Evolutionary conservation across 2,329 filamentous ascomycete genomes (phyloP).

Genomic region (Neofusicoccum kwambonambiense): DNA sequence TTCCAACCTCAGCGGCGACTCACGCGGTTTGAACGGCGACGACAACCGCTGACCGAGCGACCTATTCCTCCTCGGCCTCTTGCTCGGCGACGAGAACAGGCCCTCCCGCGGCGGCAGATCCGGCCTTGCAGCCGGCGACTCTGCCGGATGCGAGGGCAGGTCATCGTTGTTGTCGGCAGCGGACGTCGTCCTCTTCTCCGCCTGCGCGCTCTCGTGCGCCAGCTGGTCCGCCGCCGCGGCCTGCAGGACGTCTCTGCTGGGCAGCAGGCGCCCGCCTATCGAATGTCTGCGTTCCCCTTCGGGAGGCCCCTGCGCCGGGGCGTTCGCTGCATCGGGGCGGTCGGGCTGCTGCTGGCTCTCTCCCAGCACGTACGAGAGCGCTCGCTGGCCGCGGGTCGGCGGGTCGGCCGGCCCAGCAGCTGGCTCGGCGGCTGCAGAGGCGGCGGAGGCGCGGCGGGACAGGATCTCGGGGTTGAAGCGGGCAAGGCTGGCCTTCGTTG

Average conservation of each 20-base stretch:
- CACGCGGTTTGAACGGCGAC: slow-evolving; percentile 14
- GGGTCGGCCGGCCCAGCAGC: slow-evolving; percentile 20
- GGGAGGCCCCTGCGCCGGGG: background rate
- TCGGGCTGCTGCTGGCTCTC: slow-evolving; percentile 17
- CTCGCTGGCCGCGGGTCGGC: slow-evolving; percentile 25
- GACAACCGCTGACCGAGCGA: slow-evolving; percentile 9
- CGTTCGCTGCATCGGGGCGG: slow-evolving; percentile 19
- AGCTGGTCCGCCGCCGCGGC: background rate
- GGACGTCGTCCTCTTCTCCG: background rate
- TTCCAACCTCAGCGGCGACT: background rate
- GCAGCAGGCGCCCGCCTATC: background rate
- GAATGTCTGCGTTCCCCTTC: slow-evolving; percentile 8
- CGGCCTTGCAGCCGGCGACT: background rate
- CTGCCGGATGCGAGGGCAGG: background rate
- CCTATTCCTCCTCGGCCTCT: background rate
- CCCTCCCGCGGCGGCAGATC: slow-evolving; percentile 5
- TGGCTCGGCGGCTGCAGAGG: slow-evolving; percentile 17
- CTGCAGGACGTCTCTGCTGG: slow-evolving; percentile 3
- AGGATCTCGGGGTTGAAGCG: slow-evolving; percentile 35
- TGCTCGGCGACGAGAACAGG: slow-evolving; percentile 15
- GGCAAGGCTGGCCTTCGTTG: slow-evolving; percentile 40
- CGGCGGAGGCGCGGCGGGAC: slow-evolving; percentile 22
- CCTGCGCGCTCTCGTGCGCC: background rate
- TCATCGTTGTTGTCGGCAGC: background rate
- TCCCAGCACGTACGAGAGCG: slow-evolving; percentile 25